Evolutionary conservation across 176 grass and related monocot genomes (phyloP), one percentile per base, ranked within the genome.

Genomic region (Paspalum notatum): DNA sequence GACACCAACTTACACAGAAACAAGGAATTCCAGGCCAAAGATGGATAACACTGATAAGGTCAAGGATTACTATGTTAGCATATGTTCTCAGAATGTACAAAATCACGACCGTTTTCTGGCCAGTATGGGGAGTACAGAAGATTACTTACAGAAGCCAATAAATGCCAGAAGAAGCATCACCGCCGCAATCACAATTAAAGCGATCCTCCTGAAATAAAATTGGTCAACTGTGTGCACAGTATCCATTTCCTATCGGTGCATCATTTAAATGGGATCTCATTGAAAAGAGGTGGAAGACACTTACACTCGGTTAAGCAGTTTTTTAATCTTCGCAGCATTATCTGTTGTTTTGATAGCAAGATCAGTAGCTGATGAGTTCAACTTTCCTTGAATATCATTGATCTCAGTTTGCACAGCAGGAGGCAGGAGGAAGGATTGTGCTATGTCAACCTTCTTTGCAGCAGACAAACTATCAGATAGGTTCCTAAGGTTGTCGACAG

Each of bases 91-190:
- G 3, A 73, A 54, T 4, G 48, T 41, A 21, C 42, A 79, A 9
- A 64, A 62, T 12, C 7, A 51, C 24, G 8, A 32, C 17, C 5
- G 14, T 68, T 57, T 53, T 64, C 27, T 39, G 73, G 61, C 17
- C 20, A 37, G 47, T 51, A 47, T 26, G 17, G 1, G 25, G 17
- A 21, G 56, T 16, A 75, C 32, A 68, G n/a, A 62, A 17, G 38
- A 72, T 51, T 10, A 85, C 92, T 95, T 79, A 99, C 96, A 62
- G 40, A 99, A 95, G 79, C 96, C 96, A 82, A 95, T 5, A 89
- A 99, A 99, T 76, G 90, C 90, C 83, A 99, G 74, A 75, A 91
- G 59, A 77, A 95, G 90, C 96, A 99, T 99, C 37, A 90, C 88
- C 43, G 92, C 92, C 0, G 96, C 84, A 73, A 99, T 4, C 39